A percentile compares a stretch with the other conserved stretches of the same genome.
phyloP scores from a whole-genome alignment of 148 eudicot genomes.

The Persicaria tinctoria region DNA sequence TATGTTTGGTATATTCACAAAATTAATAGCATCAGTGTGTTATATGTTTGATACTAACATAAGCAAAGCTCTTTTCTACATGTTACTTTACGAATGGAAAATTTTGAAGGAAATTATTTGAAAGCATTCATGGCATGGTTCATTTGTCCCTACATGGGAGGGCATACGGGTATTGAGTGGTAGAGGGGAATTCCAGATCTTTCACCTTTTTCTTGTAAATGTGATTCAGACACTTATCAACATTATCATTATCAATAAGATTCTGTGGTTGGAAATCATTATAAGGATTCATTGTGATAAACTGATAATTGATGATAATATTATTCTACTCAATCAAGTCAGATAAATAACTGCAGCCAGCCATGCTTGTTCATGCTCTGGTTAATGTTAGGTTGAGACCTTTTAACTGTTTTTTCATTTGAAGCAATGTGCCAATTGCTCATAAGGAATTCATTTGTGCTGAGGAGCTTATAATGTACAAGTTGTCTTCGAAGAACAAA shows the following conservation, averaged over 20 bases:
- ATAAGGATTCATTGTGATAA: slow-evolving; percentile 9
- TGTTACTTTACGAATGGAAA: background rate
- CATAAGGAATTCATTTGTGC: no score
- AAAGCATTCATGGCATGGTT: background rate
- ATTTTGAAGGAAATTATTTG: background rate
- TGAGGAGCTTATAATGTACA: no score
- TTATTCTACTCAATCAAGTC: background rate
- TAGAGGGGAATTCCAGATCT: background rate
- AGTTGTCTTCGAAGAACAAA: no score
- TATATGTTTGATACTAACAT: slow-evolving; percentile 10
- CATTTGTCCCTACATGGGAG: slow-evolving; percentile 11
- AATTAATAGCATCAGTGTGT: background rate
- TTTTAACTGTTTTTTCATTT: background rate
- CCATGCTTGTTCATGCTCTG: background rate
- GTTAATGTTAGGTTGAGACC: background rate
- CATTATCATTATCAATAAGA: background rate
- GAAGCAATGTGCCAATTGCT: no score
- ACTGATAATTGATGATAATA: slow-evolving; percentile 5
- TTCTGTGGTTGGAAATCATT: slow-evolving; percentile 2
- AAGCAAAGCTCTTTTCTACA: slow-evolving; percentile 2
- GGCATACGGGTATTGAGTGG: slow-evolving; percentile 6
- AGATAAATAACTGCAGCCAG: background rate
- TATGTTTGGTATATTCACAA: slow-evolving; percentile 4
- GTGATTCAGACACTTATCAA: slow-evolving; percentile 3
- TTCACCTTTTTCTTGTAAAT: background rate